These are phyloP conservation scores for Limonium bicolor DNA, from an alignment of 148 eudicot genomes.

Conservation along the genomic window DNA sequence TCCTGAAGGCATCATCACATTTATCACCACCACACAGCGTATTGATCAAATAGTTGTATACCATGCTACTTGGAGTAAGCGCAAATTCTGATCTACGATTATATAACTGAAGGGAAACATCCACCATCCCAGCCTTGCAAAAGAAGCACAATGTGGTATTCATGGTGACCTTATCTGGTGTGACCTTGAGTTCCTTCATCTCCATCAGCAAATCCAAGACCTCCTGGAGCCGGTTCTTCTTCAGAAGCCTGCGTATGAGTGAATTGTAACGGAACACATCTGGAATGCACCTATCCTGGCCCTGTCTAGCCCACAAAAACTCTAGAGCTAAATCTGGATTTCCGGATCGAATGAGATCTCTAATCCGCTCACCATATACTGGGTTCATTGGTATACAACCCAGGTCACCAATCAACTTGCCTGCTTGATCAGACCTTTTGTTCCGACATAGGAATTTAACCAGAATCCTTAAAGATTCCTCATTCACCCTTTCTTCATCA, in stretches of 20 bases:
- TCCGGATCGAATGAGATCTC: conserved; percentile 38
- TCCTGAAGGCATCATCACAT: conserved; percentile 47
- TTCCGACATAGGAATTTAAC: conserved; percentile 48
- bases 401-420: conserved; percentile 22
- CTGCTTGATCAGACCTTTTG: conserved; percentile 35
- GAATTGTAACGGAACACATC: conserved; percentile 48
- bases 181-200: conserved; percentile 40
- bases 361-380: conserved; percentile 59
- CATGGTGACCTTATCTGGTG: conserved; percentile 70
- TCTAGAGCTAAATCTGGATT: conserved; percentile 41
- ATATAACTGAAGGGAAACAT: conserved; percentile 51
- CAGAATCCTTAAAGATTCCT: conserved; percentile 14
- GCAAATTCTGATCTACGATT: conserved; percentile 40
- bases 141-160: conserved; percentile 58
- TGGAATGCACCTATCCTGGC: conserved; percentile 45
- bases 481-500: conserved; percentile 9
- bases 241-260: conserved; percentile 42
- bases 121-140: conserved; percentile 82
- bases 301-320: conserved; percentile 25
- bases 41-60: conserved; percentile 52
- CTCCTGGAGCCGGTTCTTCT: conserved; percentile 43
- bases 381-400: conserved; percentile 19
- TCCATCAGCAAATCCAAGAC: conserved; percentile 72
- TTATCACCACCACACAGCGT: conserved; percentile 54
- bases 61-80: conserved; percentile 49